Conservation (phyloP, 169 alveolate species). For the Cryptosporidium parvum region DNA sequence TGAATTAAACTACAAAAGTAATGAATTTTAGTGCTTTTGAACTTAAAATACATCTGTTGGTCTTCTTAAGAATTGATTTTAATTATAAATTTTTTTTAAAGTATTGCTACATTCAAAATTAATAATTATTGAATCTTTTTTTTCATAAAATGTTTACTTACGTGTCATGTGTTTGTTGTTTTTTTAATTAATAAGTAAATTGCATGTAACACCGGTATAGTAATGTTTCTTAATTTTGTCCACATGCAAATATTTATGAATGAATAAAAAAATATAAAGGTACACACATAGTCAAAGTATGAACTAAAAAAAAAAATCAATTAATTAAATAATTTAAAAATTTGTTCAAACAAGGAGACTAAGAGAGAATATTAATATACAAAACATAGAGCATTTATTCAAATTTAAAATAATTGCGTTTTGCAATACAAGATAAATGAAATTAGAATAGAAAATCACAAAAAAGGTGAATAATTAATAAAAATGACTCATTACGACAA, state of each 20-base stretch:
- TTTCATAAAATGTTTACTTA: neutral
- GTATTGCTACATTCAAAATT: neutral
- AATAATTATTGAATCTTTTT: neutral
- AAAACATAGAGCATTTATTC: neutral
- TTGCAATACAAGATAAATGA: neutral
- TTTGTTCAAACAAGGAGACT: neutral
- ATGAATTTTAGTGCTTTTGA: neutral
- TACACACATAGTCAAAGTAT: neutral
- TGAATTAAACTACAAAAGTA: neutral
- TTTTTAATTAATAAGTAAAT: neutral
- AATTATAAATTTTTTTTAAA: neutral
- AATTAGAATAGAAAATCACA: neutral
- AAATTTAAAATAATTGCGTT: no score
- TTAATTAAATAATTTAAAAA: no score
- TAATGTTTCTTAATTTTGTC: neutral
- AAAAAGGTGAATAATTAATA: neutral
- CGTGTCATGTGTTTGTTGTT: neutral
- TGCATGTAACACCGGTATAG: conserved; percentile 66
- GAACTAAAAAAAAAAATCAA: no score
- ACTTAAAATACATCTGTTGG: no score
- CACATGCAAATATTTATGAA: conserved; percentile 19
- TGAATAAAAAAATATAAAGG: neutral
- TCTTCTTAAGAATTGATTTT: no score
- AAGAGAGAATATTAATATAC: neutral
- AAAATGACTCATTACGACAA: neutral